Percentiles rank a stretch among this genome's conserved stretches.
Evolutionary conservation across 345 rosid species (phyloP).

Genomic region (Salix suchowensis): DNA sequence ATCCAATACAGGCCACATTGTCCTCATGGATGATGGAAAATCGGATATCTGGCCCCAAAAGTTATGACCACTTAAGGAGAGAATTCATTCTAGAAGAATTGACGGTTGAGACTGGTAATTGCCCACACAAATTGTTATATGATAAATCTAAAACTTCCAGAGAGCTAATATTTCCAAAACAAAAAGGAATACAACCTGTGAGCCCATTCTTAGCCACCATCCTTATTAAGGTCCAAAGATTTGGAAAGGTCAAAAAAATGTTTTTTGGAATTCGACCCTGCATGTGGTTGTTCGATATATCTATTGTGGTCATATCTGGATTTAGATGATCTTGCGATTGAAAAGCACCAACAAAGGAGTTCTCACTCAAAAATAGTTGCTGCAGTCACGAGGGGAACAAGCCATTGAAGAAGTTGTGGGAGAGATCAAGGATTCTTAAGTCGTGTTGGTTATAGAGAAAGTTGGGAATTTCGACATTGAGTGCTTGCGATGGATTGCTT

Average conservation of each 20-base stretch:
- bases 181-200: constrained; percentile 20
- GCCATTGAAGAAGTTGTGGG: not conserved
- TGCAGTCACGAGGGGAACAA: constrained; percentile 20
- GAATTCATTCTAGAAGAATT: not conserved
- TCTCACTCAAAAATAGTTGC: not conserved
- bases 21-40: no score
- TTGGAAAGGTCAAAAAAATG: constrained; percentile 4
- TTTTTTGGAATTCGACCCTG: not conserved
- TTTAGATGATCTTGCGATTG: not conserved
- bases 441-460: constrained; percentile 11
- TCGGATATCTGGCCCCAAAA: not conserved
- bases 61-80: constrained; percentile 8
- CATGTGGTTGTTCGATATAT: constrained; percentile 5
- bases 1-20: not conserved
- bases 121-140: no score
- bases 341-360: constrained; percentile 1
- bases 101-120: not conserved
- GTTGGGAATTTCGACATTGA: not conserved
- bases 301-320: not conserved
- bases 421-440: constrained; percentile 4
- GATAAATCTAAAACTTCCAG: not conserved
- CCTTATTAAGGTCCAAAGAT: not conserved
- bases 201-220: constrained; percentile 10
- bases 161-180: not conserved
- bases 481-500: not conserved